Evolutionary conservation across 1,284 basidiomycete genomes (phyloP).

Genomic region (Meripilus lineatus): DNA sequence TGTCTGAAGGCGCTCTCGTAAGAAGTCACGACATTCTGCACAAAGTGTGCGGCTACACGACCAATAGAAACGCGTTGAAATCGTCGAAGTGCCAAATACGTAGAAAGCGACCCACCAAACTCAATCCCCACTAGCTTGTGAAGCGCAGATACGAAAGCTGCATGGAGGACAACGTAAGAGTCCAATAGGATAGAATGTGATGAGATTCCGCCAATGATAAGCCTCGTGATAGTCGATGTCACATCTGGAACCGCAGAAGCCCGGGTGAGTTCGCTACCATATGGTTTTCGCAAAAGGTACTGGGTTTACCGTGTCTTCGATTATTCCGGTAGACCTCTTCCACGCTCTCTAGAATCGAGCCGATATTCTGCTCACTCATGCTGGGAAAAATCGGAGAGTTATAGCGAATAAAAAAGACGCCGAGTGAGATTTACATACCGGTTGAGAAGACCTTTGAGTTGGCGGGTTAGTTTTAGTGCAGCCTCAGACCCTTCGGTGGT

Average conservation of each 20-base stretch:
- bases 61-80: background rate
- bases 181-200: slow-evolving; percentile 83
- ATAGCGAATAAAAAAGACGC: background rate
- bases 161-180: slow-evolving; percentile 89
- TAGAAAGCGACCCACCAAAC: slow-evolving; percentile 57
- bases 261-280: slow-evolving; percentile 1
- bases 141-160: slow-evolving; percentile 81
- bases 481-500: slow-evolving; percentile 41
- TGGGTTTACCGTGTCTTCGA: slow-evolving; percentile 68
- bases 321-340: slow-evolving; percentile 78
- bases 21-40: slow-evolving; percentile 61
- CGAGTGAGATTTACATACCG: slow-evolving; percentile 42
- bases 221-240: slow-evolving; percentile 71
- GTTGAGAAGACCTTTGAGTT: slow-evolving; percentile 87
- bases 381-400: slow-evolving; percentile 32
- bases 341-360: slow-evolving; percentile 71
- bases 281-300: background rate
- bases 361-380: slow-evolving; percentile 89
- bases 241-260: slow-evolving; percentile 53
- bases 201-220: slow-evolving; percentile 83
- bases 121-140: slow-evolving; percentile 87
- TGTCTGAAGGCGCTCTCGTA: slow-evolving; percentile 58
- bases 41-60: slow-evolving; percentile 66
- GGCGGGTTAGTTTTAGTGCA: slow-evolving; percentile 65
- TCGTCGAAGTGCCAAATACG: slow-evolving; percentile 4